Evolutionary conservation across 805 yeast genomes (phyloP), one percentile per base, ranked within the genome.

Genomic region (Saturnispora kantuleensis): DNA sequence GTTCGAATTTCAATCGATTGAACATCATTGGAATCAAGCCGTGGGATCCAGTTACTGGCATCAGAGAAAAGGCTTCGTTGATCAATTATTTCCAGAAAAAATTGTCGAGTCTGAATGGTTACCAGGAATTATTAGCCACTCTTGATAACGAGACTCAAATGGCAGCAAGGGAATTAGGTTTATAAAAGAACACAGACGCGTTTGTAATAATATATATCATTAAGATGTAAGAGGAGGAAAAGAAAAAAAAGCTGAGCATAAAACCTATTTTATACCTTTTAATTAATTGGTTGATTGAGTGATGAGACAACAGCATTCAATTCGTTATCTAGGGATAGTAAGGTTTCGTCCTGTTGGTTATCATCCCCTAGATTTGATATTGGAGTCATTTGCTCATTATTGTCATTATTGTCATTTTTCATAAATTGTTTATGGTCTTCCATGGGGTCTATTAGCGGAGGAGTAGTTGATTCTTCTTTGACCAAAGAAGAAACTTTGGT

Each of bases 1-100:
- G 97, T 2, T 81, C 96, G 0, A 77, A 81, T 42, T 93, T 77
- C 62, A 84, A 94, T 42, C 79, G 75, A 56, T 68, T 93, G 47
- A 77, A 74, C 1, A 74, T 84, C 2, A 79, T 88, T 39, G 70
- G 75, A 31, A 63, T 64, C 12, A 76, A 71, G 50, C 71, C 81
- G 3, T 69, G 76, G 51, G 97, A 93, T 63, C 96, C 97, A 1
- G 59, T 78, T 29, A 73, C 78, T 1, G 67, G 69, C 18, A 63
- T 86, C 10, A 51, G 46, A 30, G 50, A 58, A 1, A 59, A 61
- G 35, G 54, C 51, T 12, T 28, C 45, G 43, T 18, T 64, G 48
- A 59, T 63, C 34, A 69, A 67, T 40, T 62, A 56, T 51, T 58
- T 65, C 47, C 60, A 56, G 41, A 15, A 39, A 4, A 57, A 62